Evolutionary conservation across 441 rosid genomes (phyloP), one percentile per base, ranked within the genome.

Genomic region (Erysimum pusillum): DNA sequence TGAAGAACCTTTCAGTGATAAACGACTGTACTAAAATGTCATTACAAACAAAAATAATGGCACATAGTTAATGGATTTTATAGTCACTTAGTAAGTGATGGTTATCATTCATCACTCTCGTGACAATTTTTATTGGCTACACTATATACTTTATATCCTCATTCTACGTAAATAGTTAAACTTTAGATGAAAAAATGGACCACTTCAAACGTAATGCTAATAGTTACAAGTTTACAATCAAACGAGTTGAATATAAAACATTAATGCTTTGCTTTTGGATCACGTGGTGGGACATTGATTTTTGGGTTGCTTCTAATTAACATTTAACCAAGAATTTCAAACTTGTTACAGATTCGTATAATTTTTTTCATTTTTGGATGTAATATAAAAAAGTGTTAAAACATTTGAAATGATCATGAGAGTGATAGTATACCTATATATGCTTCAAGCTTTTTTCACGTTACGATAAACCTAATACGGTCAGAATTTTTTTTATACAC

Each of bases 121-220:
- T 20, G 36, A 49, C 67, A 38, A 44, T 3, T 57, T 35, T 45
- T 36, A 34, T 32, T 57, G 42, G 44, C 34, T 69, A 56, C 74
- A 45, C 58, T 58, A 39, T 25, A 9, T 14, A 10, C 22, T 32
- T 15, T n/a, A 36, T n/a, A 36, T 38, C 52, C 32, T 52, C 18
- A 18, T 15, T 9, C 53, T 22, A 53, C 63, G 63, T 31, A 63
- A 39, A 41, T 53, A 73, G 76, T 73, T 62, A 73, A 20, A 54
- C 12, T 39, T 53, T 32, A 63, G 56, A 52, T 63, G 45, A 42
- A 63, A 63, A 73, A 66, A n/a, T 54, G 64, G 77, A 32, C 77
- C 70, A 64, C 71, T 41, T 31, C 38, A 53, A 31, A 18, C 46
- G 41, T 53, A 18, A 12, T 65, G 49, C 7, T 18, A 74, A 56